Percentiles rank a stretch among this genome's conserved stretches.
Conservation (phyloP, 805 yeast species). For the Millerozyma miso region DNA sequence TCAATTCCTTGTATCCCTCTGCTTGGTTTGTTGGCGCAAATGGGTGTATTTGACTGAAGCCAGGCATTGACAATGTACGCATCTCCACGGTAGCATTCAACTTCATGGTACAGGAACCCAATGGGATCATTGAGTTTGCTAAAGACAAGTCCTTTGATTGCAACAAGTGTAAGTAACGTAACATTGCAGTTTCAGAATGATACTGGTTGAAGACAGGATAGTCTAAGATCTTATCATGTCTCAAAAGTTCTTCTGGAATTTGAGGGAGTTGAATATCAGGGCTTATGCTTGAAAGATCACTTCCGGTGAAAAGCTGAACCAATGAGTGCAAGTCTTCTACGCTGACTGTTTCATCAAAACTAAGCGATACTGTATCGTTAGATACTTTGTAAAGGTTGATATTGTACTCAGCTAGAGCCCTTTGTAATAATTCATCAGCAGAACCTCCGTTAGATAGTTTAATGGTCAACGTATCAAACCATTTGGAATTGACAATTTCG, state of each 20-base stretch:
- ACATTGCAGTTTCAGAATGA: conserved; percentile 93
- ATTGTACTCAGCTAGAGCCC: conserved; percentile 57
- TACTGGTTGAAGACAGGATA: conserved; percentile 80
- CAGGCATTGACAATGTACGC: conserved; percentile 94
- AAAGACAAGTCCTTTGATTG: conserved; percentile 87
- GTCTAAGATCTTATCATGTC: conserved; percentile 58
- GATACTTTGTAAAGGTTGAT: conserved; percentile 75
- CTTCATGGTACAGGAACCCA: conserved; percentile 98
- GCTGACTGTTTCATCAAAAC: conserved; percentile 86
- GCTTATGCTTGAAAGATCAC: conserved; percentile 8
- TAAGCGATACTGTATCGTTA: conserved; percentile 58
- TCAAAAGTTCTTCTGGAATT: conserved; percentile 45
- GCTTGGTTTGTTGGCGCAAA: conserved; percentile 89
- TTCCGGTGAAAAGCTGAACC: conserved; percentile 55
- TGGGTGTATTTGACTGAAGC: conserved; percentile 84
- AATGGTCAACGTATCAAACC: conserved; percentile 87
- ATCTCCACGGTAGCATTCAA: conserved; percentile 92
- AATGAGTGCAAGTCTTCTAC: conserved; percentile 56
- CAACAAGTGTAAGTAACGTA: conserved; percentile 80
- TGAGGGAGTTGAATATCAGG: conserved; percentile 38
- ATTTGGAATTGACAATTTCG: conserved; percentile 51
- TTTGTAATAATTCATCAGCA: conserved; percentile 52
- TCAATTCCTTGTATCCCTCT: conserved; percentile 74
- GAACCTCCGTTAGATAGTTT: conserved; percentile 42
- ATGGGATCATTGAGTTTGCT: conserved; percentile 95